Evolutionary conservation across 169 alveolate species (phyloP).

Genomic region (Eimeria maxima): DNA sequence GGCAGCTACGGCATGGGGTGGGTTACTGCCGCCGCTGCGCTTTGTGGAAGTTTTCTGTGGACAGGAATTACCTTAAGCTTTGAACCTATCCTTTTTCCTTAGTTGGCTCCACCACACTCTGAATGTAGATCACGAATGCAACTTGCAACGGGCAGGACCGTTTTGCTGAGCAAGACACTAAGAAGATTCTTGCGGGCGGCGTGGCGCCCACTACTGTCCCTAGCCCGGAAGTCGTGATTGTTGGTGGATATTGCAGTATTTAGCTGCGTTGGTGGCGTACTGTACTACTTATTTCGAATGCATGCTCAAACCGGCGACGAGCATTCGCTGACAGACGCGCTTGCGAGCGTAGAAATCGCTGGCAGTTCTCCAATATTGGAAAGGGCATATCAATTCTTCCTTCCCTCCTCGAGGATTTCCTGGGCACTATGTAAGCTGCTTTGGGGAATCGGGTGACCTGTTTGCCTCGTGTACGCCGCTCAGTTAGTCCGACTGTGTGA

Average conservation of each 20-base stretch:
- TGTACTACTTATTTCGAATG: background rate
- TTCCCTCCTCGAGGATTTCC: background rate
- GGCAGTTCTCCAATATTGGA: background rate
- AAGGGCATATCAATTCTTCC: background rate
- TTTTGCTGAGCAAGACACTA: background rate
- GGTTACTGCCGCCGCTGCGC: background rate
- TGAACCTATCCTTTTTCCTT: background rate
- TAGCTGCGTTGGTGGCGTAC: background rate
- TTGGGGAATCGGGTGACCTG: background rate
- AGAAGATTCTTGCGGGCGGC: background rate
- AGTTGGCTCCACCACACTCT: background rate
- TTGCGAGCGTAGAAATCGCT: background rate
- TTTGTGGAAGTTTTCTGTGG: constrained; percentile 44
- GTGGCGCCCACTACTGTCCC: background rate
- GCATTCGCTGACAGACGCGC: background rate
- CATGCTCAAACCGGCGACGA: background rate
- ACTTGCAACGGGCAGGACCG: background rate
- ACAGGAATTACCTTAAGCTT: constrained; percentile 11
- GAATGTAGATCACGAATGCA: background rate
- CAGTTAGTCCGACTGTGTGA: background rate
- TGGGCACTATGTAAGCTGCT: background rate
- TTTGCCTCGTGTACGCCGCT: background rate
- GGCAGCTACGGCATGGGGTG: background rate
- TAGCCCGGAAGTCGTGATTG: background rate
- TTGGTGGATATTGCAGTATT: background rate